Evolutionary conservation across 306 rosid species (phyloP).

Genomic region (Luffa acutangula): DNA sequence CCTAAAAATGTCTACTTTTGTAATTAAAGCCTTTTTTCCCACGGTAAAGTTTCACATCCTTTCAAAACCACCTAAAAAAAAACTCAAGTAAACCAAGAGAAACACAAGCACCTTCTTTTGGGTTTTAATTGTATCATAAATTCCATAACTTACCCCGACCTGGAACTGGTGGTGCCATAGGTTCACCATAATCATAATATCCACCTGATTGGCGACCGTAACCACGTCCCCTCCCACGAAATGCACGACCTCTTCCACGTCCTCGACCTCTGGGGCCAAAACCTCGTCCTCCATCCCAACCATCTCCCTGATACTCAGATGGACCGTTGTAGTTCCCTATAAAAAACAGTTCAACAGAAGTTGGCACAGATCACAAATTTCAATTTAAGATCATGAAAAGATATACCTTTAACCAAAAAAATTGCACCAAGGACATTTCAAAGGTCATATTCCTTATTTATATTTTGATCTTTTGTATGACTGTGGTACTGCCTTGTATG

Average conservation of each 20-base stretch:
- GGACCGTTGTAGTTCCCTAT: slow-evolving; percentile 59
- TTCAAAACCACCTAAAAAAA: neutral
- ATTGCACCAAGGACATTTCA: neutral
- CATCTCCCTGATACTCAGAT: slow-evolving; percentile 55
- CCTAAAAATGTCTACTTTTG: neutral
- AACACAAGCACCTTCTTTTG: neutral
- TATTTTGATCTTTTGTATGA: neutral
- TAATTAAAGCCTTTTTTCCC: neutral
- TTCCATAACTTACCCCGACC: slow-evolving; percentile 43
- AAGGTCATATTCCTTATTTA: neutral
- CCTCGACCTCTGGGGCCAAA: slow-evolving; percentile 75
- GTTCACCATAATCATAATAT: slow-evolving; percentile 57
- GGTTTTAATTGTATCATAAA: neutral
- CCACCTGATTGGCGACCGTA: slow-evolving; percentile 41
- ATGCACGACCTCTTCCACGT: slow-evolving; percentile 45
- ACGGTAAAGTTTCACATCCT: neutral
- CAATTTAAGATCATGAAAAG: neutral
- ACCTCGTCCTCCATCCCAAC: slow-evolving; percentile 67
- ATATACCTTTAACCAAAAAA: neutral
- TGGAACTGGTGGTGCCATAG: slow-evolving; percentile 47
- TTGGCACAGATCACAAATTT: neutral
- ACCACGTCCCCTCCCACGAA: slow-evolving; percentile 52
- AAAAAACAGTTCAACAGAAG: neutral
- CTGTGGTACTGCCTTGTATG: neutral
- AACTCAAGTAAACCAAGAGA: neutral